Base-by-base conservation (phyloP, 139 green algal genomes). In the Monoraphidium neglectum region DNA sequence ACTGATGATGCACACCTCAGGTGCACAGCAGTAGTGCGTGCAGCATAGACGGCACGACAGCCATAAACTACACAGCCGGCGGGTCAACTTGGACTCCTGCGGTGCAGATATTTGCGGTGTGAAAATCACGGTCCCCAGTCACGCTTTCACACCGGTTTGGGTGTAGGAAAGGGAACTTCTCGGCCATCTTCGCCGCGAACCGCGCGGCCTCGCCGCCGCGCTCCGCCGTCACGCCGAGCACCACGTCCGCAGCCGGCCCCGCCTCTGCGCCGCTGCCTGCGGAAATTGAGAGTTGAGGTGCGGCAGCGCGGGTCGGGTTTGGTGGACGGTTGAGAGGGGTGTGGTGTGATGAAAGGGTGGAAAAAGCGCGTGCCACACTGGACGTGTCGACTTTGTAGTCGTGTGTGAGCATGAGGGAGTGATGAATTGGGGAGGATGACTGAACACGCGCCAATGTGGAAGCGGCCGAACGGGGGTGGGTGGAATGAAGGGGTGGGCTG, bases 151-250 rank as follows among this genome's bases (percentile, higher is more conserved):
- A 79, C 51, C 43, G 75, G 53, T 88, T 79, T 24, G 92, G 86
- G 21, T 80, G 76, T 70, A 95, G 80, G 83, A 96, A 97, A 26
- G 90, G 77, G 78, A 94, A 97, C 68, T 84, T 82, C 43, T 83
- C 33, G 2, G 80, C 77, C 82, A 88, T 88, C 66, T 86, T 79
- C 8, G 72, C 82, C 13, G 76, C 73, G 74, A 92, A 96, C 24
- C 88, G 84, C 6, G 78, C 83, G 12, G 80, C 78, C 18, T 91
- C 86, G 28, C 64, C 80, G 10, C 78, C 74, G 15, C 15, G 72
- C 47, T 51, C 68, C 2, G 75, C 82, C 33, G 72, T 33, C 46
- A 83, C 79, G 53, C 79, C 77, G 70, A 81, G 74, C 57, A 71
- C 57, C 57, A 89, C 32, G 37, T 70, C 54, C 6, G 76, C 53